Percentiles rank a stretch among this genome's conserved stretches.
phyloP scores from a whole-genome alignment of 2,329 filamentous ascomycete species.

The Aureobasidium leucospermi region DNA sequence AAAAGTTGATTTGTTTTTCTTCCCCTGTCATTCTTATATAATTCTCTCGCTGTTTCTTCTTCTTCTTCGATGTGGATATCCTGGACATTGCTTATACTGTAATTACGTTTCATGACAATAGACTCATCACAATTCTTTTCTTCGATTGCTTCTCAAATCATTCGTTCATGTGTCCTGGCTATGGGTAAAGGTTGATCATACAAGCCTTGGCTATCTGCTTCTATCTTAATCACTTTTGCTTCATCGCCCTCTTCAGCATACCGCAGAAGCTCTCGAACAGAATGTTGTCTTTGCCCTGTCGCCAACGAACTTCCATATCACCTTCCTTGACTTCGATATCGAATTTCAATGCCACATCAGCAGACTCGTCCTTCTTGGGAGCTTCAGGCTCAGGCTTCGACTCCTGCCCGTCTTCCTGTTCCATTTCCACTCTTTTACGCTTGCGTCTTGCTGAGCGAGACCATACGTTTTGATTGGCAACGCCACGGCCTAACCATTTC shows the following conservation, averaged over 20 bases:
- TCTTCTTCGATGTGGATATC: background rate
- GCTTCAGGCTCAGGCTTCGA: background rate
- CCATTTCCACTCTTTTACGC: constrained; percentile 28
- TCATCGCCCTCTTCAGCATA: constrained; percentile 53
- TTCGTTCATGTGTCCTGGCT: no score
- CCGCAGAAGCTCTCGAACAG: constrained; percentile 85
- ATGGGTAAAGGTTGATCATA: no score
- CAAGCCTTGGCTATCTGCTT: no score
- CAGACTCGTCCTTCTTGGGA: background rate
- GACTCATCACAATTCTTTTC: no score
- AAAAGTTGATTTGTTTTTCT: background rate
- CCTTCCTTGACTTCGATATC: constrained; percentile 31
- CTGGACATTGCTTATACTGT: background rate
- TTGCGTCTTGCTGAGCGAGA: constrained; percentile 63
- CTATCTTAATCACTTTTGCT: background rate
- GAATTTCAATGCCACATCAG: constrained; percentile 31
- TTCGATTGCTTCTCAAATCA: no score
- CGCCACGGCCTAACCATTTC: constrained; percentile 51
- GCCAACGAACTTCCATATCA: constrained; percentile 54
- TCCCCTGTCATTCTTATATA: background rate
- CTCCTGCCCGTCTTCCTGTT: background rate
- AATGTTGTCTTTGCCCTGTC: constrained; percentile 64
- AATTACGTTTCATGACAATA: background rate
- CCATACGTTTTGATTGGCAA: constrained; percentile 69
- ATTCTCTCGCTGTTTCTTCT: background rate